Evolutionary conservation across 2,329 filamentous ascomycete species (phyloP).

Genomic region (Diaporthe sp.): DNA sequence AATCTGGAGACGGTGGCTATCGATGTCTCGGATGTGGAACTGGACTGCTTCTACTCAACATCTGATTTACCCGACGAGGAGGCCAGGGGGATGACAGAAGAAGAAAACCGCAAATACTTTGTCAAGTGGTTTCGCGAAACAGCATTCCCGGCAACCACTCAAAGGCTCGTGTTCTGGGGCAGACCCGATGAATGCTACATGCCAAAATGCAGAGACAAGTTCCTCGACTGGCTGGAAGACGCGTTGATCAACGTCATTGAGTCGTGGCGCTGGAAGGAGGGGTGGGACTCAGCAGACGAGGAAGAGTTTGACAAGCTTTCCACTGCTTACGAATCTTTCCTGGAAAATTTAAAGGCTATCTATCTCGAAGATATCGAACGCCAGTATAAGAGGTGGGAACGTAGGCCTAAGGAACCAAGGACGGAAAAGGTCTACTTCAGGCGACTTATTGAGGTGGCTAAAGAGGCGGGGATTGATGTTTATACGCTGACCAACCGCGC

Average conservation of each 20-base stretch:
- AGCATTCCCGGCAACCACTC: neutral
- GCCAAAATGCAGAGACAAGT: neutral
- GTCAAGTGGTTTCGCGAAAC: slow-evolving; percentile 8
- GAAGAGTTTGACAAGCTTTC: slow-evolving; percentile 11
- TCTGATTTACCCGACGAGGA: neutral
- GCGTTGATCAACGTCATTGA: neutral
- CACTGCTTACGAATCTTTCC: neutral
- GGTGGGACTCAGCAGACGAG: neutral
- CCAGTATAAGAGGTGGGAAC: neutral
- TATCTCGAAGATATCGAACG: neutral
- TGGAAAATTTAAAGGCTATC: neutral
- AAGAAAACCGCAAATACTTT: neutral
- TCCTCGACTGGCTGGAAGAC: slow-evolving; percentile 4
- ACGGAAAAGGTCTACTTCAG: neutral
- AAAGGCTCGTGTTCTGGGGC: neutral
- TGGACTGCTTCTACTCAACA: neutral
- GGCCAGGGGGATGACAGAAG: neutral
- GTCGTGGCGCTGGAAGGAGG: neutral
- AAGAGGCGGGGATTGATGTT: slow-evolving; percentile 8
- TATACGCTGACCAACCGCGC: neutral
- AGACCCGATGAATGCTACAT: neutral
- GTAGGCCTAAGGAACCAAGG: neutral
- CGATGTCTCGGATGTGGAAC: neutral
- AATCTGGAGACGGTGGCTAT: slow-evolving; percentile 2
- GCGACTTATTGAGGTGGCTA: neutral